phyloP scores from a whole-genome alignment of 768 basidiomycete species.

The Leccinum incarnatum region DNA sequence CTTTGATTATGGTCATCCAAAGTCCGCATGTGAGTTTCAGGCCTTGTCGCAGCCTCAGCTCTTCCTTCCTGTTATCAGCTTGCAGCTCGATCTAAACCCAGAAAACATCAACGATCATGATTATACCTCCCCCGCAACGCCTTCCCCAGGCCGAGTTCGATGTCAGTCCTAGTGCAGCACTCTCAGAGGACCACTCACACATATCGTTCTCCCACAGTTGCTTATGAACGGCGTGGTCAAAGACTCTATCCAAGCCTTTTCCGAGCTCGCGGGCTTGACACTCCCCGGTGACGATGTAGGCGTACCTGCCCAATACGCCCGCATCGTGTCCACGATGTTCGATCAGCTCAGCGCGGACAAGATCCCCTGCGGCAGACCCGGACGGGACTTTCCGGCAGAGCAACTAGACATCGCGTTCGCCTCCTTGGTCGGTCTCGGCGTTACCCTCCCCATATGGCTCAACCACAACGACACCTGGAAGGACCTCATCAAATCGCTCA shows the following conservation, averaged over 20 bases:
- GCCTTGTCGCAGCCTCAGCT: background rate
- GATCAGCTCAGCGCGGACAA: slow-evolving; percentile 18
- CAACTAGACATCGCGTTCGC: slow-evolving; percentile 13
- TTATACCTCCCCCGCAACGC: background rate
- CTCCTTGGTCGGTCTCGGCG: slow-evolving; percentile 20
- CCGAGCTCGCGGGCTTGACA: slow-evolving; percentile 11
- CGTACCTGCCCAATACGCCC: slow-evolving; percentile 21
- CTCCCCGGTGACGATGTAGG: slow-evolving; percentile 12
- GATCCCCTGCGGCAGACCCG: slow-evolving; percentile 16
- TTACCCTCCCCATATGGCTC: slow-evolving; percentile 26
- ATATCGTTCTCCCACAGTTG: slow-evolving; percentile 3
- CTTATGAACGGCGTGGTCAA: slow-evolving; percentile 14
- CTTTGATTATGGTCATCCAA: background rate
- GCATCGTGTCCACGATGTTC: slow-evolving; percentile 21
- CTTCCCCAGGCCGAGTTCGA: slow-evolving; percentile 19
- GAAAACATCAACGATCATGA: background rate
- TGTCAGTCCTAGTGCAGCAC: slow-evolving; percentile 8
- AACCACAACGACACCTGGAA: slow-evolving; percentile 10
- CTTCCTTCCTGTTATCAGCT: background rate
- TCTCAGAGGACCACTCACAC: background rate
- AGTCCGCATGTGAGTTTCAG: slow-evolving; percentile 4
- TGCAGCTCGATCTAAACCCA: background rate
- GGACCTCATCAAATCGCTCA: slow-evolving; percentile 16
- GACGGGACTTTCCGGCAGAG: slow-evolving; percentile 2
- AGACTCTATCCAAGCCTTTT: slow-evolving; percentile 13